Conservation (phyloP, 345 rosid species). For the Tarenaya hassleriana region DNA sequence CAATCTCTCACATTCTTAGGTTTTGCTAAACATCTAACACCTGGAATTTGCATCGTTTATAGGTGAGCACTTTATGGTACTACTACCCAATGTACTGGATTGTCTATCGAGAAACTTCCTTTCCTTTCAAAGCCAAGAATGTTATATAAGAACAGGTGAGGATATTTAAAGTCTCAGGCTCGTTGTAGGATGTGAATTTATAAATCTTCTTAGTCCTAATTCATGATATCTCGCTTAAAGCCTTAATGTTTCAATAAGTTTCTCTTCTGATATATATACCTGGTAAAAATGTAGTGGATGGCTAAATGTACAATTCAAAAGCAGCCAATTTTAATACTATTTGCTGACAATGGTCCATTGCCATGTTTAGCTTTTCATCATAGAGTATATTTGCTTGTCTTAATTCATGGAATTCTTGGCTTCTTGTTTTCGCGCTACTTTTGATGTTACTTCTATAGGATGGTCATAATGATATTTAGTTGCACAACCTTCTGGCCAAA, state of each 20-base stretch:
- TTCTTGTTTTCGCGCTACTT: too few relatives aligned
- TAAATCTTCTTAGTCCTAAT: neutral
- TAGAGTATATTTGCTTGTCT: neutral
- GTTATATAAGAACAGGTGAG: constrained; percentile 86
- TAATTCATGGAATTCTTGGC: too few relatives aligned
- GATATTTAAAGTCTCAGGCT: constrained; percentile 12
- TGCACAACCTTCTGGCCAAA: too few relatives aligned
- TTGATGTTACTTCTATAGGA: too few relatives aligned
- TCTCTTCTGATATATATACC: too few relatives aligned
- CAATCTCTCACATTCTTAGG: neutral
- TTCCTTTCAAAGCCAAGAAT: constrained; percentile 74
- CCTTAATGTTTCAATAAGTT: too few relatives aligned
- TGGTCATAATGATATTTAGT: constrained; percentile 1
- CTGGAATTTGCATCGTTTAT: constrained; percentile 28
- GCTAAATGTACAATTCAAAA: too few relatives aligned
- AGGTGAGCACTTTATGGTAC: constrained; percentile 78
- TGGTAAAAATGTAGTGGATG: too few relatives aligned
- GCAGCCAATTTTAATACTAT: too few relatives aligned
- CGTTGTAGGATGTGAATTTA: neutral
- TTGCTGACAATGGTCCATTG: too few relatives aligned
- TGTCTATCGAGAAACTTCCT: constrained; percentile 78
- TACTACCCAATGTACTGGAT: constrained; percentile 74
- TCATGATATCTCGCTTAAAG: too few relatives aligned
- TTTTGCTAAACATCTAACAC: constrained; percentile 13
- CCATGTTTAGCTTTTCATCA: neutral